Evolutionary conservation across 192 early-diverging fungal species (phyloP).

Genomic region (Coemansia guatemalensis): DNA sequence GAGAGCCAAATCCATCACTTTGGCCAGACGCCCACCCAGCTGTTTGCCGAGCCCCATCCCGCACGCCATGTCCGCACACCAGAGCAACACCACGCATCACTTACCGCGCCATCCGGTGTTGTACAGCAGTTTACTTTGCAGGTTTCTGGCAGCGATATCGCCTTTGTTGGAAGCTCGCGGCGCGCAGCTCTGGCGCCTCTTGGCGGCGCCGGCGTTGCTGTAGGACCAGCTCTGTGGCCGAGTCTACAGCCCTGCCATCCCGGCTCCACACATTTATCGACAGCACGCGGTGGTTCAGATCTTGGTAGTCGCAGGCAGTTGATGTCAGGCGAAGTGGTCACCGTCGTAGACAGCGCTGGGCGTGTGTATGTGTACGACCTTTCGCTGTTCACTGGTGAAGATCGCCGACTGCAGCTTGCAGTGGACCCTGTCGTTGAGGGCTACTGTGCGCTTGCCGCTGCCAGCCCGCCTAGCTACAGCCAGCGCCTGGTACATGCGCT

Average conservation of each 20-base stretch:
- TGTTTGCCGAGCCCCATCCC: constrained; percentile 87
- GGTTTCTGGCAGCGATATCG: constrained; percentile 21
- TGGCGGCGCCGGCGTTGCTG: not conserved
- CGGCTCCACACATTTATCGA: not conserved
- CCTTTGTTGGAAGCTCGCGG: constrained; percentile 30
- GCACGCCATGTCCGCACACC: constrained; percentile 19
- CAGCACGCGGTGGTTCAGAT: not conserved
- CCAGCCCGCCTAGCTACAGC: constrained; percentile 30
- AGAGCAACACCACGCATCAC: constrained; percentile 18
- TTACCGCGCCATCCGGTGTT: constrained; percentile 22
- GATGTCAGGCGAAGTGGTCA: constrained; percentile 11
- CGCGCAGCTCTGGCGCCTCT: not conserved
- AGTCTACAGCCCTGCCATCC: not conserved
- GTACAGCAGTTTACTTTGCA: constrained; percentile 47
- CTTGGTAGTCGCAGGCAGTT: not conserved
- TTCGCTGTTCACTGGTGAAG: constrained; percentile 18
- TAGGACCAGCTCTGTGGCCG: constrained; percentile 14
- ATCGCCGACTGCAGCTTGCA: constrained; percentile 28
- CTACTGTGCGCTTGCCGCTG: constrained; percentile 25
- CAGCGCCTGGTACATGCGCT: constrained; percentile 19
- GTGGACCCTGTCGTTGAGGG: constrained; percentile 34
- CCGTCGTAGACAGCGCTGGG: constrained; percentile 28
- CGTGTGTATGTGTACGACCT: constrained; percentile 26
- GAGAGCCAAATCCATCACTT: constrained; percentile 97
- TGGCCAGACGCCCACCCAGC: constrained; percentile 91